A percentile compares a stretch with the other conserved stretches of the same genome.
Conservation (phyloP, 2,329 filamentous ascomycete species). For the Aspergillus hortae region DNA sequence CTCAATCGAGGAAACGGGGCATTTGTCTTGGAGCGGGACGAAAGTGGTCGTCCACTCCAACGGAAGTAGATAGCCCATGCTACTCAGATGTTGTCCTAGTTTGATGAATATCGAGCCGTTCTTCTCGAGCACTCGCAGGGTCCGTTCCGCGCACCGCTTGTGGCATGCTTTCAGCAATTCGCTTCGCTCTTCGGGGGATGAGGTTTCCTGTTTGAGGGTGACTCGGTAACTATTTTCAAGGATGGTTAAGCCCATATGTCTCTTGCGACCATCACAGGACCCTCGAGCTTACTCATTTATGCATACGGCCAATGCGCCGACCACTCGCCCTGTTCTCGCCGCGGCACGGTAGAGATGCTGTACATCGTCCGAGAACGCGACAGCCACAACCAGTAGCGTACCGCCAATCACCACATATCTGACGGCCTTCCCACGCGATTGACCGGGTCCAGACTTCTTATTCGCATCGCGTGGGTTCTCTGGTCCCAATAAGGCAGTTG, state of each 20-base stretch:
- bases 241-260: neutral
- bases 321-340: conserved; percentile 75
- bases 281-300: conserved; percentile 72
- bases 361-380: conserved; percentile 62
- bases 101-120: conserved; percentile 99
- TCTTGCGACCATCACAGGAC: conserved; percentile 2
- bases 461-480: conserved; percentile 7
- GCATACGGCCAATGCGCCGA: conserved; percentile 68
- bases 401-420: conserved; percentile 34
- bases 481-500: conserved; percentile 12
- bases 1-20: conserved; percentile 83
- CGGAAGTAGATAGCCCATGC: conserved; percentile 91
- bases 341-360: conserved; percentile 71
- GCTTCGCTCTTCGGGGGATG: conserved; percentile 63
- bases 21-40: conserved; percentile 91
- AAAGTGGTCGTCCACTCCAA: conserved; percentile 94
- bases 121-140: conserved; percentile 81
- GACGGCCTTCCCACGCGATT: conserved; percentile 23
- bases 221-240: conserved; percentile 68
- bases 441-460: conserved; percentile 9
- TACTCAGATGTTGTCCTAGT: conserved; percentile 90
- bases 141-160: conserved; percentile 85
- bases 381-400: conserved; percentile 39
- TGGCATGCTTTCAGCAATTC: conserved; percentile 77
- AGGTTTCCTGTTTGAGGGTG: conserved; percentile 67